Conservation (phyloP, 176 grass and related monocot genomes). For the Musa schizocarpa region DNA sequence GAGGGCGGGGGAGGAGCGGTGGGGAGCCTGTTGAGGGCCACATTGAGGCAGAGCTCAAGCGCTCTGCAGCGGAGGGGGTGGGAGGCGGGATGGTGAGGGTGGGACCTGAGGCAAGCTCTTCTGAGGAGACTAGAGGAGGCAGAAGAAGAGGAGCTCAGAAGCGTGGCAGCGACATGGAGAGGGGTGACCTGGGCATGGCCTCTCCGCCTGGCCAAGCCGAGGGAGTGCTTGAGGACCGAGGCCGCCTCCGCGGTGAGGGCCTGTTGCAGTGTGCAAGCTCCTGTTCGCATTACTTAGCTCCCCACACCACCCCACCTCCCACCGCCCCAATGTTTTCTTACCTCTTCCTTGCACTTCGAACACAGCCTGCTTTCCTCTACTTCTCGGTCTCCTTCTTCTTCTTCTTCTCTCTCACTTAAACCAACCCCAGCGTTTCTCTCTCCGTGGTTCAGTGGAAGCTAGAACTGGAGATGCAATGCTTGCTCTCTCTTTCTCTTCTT, state of each 20-base stretch:
- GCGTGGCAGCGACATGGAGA: constrained; percentile 65
- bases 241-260: constrained; percentile 93
- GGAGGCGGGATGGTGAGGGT: constrained; percentile 24
- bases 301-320: constrained; percentile 9
- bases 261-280: constrained; percentile 82
- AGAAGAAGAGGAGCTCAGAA: constrained; percentile 32
- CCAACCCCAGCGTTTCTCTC: neutral
- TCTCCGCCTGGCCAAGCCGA: constrained; percentile 43
- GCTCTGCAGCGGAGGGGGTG: constrained; percentile 69
- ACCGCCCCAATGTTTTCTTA: neutral
- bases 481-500: neutral
- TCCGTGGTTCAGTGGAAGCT: neutral
- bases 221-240: constrained; percentile 78
- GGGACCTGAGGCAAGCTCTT: constrained; percentile 55
- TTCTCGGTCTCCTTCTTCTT: neutral
- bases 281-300: constrained; percentile 62
- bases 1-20: constrained; percentile 36
- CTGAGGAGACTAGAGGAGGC: constrained; percentile 38
- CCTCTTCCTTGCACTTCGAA: neutral
- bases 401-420: neutral
- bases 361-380: neutral
- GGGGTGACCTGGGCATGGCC: constrained; percentile 82
- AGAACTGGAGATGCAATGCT: no score
- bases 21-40: constrained; percentile 66
- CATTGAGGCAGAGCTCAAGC: constrained; percentile 86